Evolutionary conservation across 2,329 filamentous ascomycete species (phyloP), one percentile per base, ranked within the genome.

Genomic region (Colletotrichum simmondsii): DNA sequence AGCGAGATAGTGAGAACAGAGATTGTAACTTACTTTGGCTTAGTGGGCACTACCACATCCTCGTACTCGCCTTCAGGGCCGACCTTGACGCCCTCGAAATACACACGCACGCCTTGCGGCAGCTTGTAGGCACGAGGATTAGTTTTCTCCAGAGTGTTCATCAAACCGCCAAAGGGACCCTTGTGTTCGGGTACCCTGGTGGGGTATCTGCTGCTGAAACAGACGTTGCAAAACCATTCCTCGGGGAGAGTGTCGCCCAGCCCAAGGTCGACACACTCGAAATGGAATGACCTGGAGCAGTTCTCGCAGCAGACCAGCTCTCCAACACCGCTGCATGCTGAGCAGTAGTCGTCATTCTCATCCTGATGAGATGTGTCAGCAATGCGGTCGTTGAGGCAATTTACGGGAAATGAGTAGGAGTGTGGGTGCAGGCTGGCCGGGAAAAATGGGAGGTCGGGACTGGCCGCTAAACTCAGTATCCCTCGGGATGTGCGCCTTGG

Each of bases 261-360:
- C 52, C 94, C 93, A 74, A 96, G 95, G 81, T 97, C 93, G 76
- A 97, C 91, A 81, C 97, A 98, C 72, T 90, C 88, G 80, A 97
- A 95, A 83, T 98, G 97, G 83, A 97, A 98, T 6, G 95, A 94
- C 76, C 94, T 91, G 73, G 92, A 90, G 84, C 97, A 99, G 75
- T 93, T 94, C 84, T 98, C 97, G 83, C 97, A 99, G 84, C 95
- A 98, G 76, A 98, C 89, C 75, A 99, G 89, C 77, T 95, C 91
- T 70, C 96, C 96, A 76, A 91, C 93, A 75, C 93, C 93, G 78
- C 92, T 91, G 84, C 97, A 99, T 58, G 95, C 91, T 74, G 92
- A 92, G 85, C 96, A 99, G 79, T 93, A 93, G 81, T 98, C 96
- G 81, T 97, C 94, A 82, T 97, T 97, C 75, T 98, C 93, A 77